Evolutionary conservation across 768 basidiomycete genomes (phyloP).

Genomic region (Mrakia frigida): DNA sequence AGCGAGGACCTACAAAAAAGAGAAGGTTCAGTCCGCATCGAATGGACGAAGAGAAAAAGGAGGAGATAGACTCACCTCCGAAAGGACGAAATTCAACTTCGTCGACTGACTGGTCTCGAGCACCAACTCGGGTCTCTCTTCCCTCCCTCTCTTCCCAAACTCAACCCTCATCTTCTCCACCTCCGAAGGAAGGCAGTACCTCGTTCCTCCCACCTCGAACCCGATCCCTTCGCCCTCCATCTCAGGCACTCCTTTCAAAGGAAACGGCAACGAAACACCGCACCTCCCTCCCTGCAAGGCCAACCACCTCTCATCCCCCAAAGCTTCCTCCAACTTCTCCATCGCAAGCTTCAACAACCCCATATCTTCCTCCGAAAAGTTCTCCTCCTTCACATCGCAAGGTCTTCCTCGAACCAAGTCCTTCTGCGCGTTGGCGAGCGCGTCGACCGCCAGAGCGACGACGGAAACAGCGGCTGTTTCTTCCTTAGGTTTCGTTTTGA

Average conservation of each 20-base stretch:
- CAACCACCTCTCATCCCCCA: slow-evolving; percentile 11
- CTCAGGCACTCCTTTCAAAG: neutral
- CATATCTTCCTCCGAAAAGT: neutral
- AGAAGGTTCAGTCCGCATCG: neutral
- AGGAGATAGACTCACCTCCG: neutral
- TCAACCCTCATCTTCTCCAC: neutral
- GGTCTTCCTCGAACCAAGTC: neutral
- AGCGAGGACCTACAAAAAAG: neutral
- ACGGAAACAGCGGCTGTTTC: neutral
- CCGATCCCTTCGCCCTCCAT: neutral
- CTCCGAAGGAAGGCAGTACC: neutral
- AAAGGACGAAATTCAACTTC: slow-evolving; percentile 9
- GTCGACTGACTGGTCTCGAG: neutral
- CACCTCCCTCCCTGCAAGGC: neutral
- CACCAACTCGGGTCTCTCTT: neutral
- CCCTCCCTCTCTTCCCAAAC: neutral
- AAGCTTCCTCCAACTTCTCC: neutral
- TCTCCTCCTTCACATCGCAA: neutral
- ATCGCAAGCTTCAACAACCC: neutral
- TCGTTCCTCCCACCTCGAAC: neutral
- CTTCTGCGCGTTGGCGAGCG: neutral
- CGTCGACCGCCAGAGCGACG: neutral
- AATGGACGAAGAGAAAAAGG: neutral
- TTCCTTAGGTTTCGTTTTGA: neutral
- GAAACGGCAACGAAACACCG: neutral